Base-by-base conservation (phyloP, 345 rosid species). In the Carallia pectinifolia region DNA sequence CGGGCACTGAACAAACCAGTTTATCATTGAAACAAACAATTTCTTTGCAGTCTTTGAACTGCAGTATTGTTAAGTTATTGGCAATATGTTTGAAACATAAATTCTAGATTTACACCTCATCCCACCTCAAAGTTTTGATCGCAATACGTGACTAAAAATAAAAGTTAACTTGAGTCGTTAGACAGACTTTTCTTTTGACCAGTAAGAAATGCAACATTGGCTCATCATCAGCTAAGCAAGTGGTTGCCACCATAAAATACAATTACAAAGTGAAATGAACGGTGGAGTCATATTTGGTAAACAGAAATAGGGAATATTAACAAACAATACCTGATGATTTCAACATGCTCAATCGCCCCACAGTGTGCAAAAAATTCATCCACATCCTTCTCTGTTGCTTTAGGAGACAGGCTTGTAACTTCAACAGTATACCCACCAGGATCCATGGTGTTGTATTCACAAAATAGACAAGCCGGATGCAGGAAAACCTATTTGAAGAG, bases 371-470 rank as follows among this genome's bases (percentile, higher is more conserved):
- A 93, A 66, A 93, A 93, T 60, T 86, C 79, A 5, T n/a, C 56
- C 61, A 93, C 82, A 75, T 93, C 90, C 74, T 85, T 81, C 80
- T 86, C 89, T n/a, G 86, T 86, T 47, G 92, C 92, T 63, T 50
- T 79, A 19, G 90, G 87, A 65, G 96, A 89, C 73, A 93, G 76
- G 85, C 88, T 81, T 17, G 90, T 84, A 70, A 93, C 86, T 85
- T 89, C 85, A 70, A 89, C 92, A 18, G 84, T 76, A 71, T 83
- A 93, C 75, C 96, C 92, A 50, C 91, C 86, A 6, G 92, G 84
- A 82, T 83, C 78, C 96, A 91, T 92, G 71, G 61, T 62, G 59
- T 61, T 58, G 60, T 50, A 58, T 64, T 48, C 69, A 50, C 72
- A 53, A 61, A 33, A 23, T 30, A 17, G 30, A 31, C 66, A 60